Conservation (phyloP, 139 green algal species). For the Picochlorum costavermella region DNA sequence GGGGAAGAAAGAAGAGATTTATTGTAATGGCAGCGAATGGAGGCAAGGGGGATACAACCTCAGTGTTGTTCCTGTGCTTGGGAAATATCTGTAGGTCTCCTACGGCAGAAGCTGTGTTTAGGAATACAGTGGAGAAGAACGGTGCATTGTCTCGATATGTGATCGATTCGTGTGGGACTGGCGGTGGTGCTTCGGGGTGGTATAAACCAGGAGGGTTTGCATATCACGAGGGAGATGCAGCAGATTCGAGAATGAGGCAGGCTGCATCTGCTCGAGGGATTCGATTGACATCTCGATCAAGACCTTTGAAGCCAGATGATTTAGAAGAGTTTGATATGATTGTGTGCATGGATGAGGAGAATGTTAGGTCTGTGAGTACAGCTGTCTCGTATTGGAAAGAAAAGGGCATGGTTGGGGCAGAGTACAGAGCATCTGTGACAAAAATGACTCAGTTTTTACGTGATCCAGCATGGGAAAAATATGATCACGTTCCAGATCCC, state of each 20-base stretch:
- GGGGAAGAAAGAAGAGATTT: no score
- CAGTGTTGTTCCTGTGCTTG: slow-evolving; percentile 77
- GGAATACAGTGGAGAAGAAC: slow-evolving; percentile 54
- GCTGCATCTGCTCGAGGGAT: slow-evolving; percentile 59
- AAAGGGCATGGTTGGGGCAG: slow-evolving; percentile 15
- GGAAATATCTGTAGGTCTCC: slow-evolving; percentile 93
- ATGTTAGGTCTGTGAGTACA: slow-evolving; percentile 49
- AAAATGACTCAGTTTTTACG: slow-evolving; percentile 56
- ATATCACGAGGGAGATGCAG: slow-evolving; percentile 78
- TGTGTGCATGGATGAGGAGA: slow-evolving; percentile 81
- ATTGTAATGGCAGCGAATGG: no score
- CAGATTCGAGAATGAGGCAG: slow-evolving; percentile 74
- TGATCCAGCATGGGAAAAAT: slow-evolving; percentile 19
- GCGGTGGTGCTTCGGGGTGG: slow-evolving; percentile 53
- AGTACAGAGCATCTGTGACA: slow-evolving; percentile 14
- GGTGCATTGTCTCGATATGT: slow-evolving; percentile 59
- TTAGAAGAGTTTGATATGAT: slow-evolving; percentile 77
- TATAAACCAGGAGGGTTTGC: slow-evolving; percentile 41
- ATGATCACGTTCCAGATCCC: slow-evolving; percentile 72
- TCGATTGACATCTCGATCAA: slow-evolving; percentile 69
- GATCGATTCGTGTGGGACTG: slow-evolving; percentile 92
- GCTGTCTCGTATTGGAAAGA: slow-evolving; percentile 24
- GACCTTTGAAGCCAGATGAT: slow-evolving; percentile 76
- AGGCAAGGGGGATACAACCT: not conserved
- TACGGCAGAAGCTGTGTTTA: slow-evolving; percentile 88